These are phyloP conservation scores for Pythium monospermum DNA, from an alignment of 352 stramenopile species.

Conservation along the genomic window DNA sequence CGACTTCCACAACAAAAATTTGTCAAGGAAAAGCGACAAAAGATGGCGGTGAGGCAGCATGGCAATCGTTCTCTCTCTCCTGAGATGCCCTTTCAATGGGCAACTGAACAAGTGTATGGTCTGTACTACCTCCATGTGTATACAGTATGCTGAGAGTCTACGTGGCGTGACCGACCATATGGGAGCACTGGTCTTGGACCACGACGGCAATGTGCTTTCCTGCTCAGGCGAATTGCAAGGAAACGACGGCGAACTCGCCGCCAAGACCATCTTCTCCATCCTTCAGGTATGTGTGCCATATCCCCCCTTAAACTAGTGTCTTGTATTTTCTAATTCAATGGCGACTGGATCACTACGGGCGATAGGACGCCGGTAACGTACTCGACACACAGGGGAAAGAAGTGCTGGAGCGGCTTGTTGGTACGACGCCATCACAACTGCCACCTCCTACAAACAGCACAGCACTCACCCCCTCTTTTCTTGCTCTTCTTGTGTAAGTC, in stretches of 20 bases:
- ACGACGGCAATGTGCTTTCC: slow-evolving; percentile 53
- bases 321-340: not conserved
- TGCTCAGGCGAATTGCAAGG: slow-evolving; percentile 55
- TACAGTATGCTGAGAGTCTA: slow-evolving; percentile 49
- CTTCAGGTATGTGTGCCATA: slow-evolving; percentile 29
- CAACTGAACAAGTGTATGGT: no score
- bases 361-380: slow-evolving; percentile 50
- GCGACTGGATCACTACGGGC: no score
- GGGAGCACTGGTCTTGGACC: slow-evolving; percentile 59
- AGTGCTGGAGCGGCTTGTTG: slow-evolving; percentile 54
- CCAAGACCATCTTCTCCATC: slow-evolving; percentile 62
- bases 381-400: slow-evolving; percentile 52
- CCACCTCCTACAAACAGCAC: no score
- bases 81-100: no score
- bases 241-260: slow-evolving; percentile 40
- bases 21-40: not conserved
- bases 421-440: slow-evolving; percentile 24
- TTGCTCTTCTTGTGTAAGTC: no score
- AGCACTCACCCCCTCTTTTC: no score
- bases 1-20: not conserved
- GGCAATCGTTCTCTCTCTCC: no score
- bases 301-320: not conserved
- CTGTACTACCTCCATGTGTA: no score
- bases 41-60: no score
- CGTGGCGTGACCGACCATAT: slow-evolving; percentile 44